Percentiles rank a stretch among this genome's conserved stretches.
phyloP scores from a whole-genome alignment of 768 basidiomycete species.

The Tricholoma sp. region DNA sequence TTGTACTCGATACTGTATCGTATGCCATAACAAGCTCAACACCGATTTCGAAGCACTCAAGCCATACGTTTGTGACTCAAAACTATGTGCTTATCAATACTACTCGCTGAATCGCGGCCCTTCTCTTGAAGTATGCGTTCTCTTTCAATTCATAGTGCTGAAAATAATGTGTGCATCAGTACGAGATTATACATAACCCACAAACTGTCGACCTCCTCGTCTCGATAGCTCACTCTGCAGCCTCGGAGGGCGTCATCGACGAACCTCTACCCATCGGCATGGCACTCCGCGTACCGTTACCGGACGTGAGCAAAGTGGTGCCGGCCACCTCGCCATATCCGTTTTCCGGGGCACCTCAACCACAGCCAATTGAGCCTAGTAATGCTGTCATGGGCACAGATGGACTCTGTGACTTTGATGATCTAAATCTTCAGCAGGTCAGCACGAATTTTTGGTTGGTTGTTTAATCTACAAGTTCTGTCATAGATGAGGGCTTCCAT shows the following conservation, averaged over 20 bases:
- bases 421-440: slow-evolving; percentile 33
- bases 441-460: slow-evolving; percentile 4
- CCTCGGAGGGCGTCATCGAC: slow-evolving; percentile 45
- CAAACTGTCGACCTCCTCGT: slow-evolving; percentile 64
- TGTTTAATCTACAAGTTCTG: not conserved
- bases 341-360: not conserved
- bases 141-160: not conserved
- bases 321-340: not conserved
- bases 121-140: slow-evolving; percentile 50
- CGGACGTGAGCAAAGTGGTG: slow-evolving; percentile 16
- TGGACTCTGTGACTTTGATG: slow-evolving; percentile 50
- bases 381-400: slow-evolving; percentile 20
- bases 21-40: slow-evolving; percentile 59
- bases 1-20: slow-evolving; percentile 66
- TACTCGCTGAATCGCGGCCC: slow-evolving; percentile 60
- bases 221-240: slow-evolving; percentile 55
- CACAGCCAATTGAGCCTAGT: not conserved
- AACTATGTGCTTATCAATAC: slow-evolving; percentile 67
- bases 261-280: slow-evolving; percentile 58
- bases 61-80: slow-evolving; percentile 66
- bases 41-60: slow-evolving; percentile 56
- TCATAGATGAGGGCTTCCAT: slow-evolving; percentile 45
- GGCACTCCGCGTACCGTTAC: slow-evolving; percentile 48
- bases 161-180: slow-evolving; percentile 30
- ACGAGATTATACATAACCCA: slow-evolving; percentile 64